Evolutionary conservation across 169 alveolate species (phyloP).

Genomic region (Theileria annulata): DNA sequence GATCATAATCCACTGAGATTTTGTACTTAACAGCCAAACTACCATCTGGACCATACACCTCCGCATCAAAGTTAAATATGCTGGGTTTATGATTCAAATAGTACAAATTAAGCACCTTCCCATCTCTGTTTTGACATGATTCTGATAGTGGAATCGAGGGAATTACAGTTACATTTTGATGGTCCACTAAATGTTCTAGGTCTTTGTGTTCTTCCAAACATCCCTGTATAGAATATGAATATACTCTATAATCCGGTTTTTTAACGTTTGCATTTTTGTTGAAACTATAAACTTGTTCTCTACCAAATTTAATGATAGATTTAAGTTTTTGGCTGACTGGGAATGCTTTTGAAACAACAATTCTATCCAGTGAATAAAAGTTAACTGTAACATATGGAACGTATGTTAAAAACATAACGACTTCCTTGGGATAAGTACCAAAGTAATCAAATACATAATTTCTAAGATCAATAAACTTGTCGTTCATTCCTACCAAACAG

Average conservation of each 20-base stretch:
- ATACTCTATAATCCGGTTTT: conserved; percentile 38
- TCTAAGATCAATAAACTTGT: conserved; percentile 32
- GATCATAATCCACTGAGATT: conserved; percentile 43
- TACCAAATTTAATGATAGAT: conserved; percentile 25
- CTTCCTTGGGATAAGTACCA: conserved; percentile 37
- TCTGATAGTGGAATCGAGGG: conserved; percentile 49
- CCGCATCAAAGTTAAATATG: conserved; percentile 40
- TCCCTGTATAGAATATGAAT: conserved; percentile 60
- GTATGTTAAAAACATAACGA: conserved; percentile 42
- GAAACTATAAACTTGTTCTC: background rate
- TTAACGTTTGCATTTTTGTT: conserved; percentile 21
- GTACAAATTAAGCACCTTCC: conserved; percentile 48
- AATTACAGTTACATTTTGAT: conserved; percentile 15
- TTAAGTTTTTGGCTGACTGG: conserved; percentile 25
- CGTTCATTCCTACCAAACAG: conserved; percentile 58
- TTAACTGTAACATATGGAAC: conserved; percentile 55
- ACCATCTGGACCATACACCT: conserved; percentile 59
- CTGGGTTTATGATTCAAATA: conserved; percentile 55
- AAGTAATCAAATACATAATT: conserved; percentile 29
- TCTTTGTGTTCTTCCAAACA: conserved; percentile 51
- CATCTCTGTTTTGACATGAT: conserved; percentile 43
- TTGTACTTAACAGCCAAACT: conserved; percentile 12
- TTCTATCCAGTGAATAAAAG: conserved; percentile 36
- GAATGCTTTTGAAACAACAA: conserved; percentile 19
- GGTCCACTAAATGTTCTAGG: conserved; percentile 28